Evolutionary conservation across 2,329 filamentous ascomycete species (phyloP).

Genomic region (Xylariaceae sp.): DNA sequence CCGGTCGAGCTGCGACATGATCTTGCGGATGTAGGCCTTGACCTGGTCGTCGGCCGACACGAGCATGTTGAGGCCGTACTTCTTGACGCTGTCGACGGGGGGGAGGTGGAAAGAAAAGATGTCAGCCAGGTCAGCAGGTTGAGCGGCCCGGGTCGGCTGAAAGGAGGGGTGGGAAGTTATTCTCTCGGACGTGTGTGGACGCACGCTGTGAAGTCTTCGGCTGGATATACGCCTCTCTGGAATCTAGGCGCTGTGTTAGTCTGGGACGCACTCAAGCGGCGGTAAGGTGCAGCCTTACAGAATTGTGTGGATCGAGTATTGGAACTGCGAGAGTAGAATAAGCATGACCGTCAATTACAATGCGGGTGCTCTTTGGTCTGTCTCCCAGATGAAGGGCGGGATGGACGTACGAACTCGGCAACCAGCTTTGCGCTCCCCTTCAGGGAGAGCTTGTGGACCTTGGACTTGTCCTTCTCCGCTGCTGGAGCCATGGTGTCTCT

Average conservation of each 20-base stretch:
- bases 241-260: slow-evolving; percentile 47
- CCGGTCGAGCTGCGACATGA: slow-evolving; percentile 94
- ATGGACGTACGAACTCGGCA: slow-evolving; percentile 76
- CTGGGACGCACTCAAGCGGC: neutral
- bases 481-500: slow-evolving; percentile 17
- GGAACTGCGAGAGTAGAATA: slow-evolving; percentile 54
- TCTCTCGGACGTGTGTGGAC: too few relatives aligned
- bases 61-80: slow-evolving; percentile 98
- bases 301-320: slow-evolving; percentile 97
- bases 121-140: too few relatives aligned
- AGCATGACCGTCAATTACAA: too few relatives aligned
- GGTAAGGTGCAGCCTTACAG: slow-evolving; percentile 47
- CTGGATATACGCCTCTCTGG: slow-evolving; percentile 78
- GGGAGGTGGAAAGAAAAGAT: too few relatives aligned
- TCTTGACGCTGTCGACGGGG: slow-evolving; percentile 60
- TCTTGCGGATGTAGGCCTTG: slow-evolving; percentile 98
- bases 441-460: slow-evolving; percentile 89
- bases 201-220: slow-evolving; percentile 91
- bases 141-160: too few relatives aligned
- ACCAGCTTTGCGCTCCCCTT: slow-evolving; percentile 81
- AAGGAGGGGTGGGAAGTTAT: neutral
- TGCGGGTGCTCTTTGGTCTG: too few relatives aligned
- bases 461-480: slow-evolving; percentile 62
- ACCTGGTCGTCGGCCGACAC: slow-evolving; percentile 96
- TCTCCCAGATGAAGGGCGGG: too few relatives aligned